Evolutionary conservation across 148 eudicot genomes (phyloP).

Genomic region (Camellia granthamiana): DNA sequence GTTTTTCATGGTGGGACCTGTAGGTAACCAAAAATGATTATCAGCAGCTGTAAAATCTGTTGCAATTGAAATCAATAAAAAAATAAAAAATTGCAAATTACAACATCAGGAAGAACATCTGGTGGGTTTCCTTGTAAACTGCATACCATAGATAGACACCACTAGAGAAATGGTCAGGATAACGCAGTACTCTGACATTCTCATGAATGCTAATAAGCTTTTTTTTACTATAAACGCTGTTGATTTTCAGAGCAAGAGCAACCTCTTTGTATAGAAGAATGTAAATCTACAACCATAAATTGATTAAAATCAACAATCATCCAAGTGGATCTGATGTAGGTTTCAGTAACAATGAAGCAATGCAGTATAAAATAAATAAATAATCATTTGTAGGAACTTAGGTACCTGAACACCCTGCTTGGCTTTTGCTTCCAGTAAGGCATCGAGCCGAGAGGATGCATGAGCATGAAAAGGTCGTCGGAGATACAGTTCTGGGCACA

Average conservation of each 20-base stretch:
- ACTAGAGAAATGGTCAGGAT: conserved; percentile 90
- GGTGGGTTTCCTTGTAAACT: conserved; percentile 13
- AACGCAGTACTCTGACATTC: conserved; percentile 87
- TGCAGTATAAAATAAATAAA: background rate
- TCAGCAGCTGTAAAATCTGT: conserved; percentile 7
- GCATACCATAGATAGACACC: conserved; percentile 91
- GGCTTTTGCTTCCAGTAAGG: conserved; percentile 89
- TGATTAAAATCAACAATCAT: conserved; percentile 12
- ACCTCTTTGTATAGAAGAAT: conserved; percentile 94
- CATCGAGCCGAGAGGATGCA: conserved; percentile 82
- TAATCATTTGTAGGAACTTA: background rate
- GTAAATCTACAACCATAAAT: conserved; percentile 61
- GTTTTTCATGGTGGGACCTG: conserved; percentile 99
- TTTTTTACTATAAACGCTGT: conserved; percentile 92
- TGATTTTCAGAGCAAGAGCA: conserved; percentile 88
- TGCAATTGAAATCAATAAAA: background rate
- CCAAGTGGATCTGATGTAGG: background rate
- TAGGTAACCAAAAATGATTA: conserved; percentile 17
- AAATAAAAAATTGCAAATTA: background rate
- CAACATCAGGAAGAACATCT: conserved; percentile 13
- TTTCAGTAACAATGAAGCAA: conserved; percentile 3
- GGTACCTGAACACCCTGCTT: conserved; percentile 95
- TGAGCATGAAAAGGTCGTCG: conserved; percentile 73
- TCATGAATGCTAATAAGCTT: conserved; percentile 88
- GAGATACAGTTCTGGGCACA: conserved; percentile 90